Conservation (phyloP, 78 protist species). For the Anaeramoeba flamelloides region DNA sequence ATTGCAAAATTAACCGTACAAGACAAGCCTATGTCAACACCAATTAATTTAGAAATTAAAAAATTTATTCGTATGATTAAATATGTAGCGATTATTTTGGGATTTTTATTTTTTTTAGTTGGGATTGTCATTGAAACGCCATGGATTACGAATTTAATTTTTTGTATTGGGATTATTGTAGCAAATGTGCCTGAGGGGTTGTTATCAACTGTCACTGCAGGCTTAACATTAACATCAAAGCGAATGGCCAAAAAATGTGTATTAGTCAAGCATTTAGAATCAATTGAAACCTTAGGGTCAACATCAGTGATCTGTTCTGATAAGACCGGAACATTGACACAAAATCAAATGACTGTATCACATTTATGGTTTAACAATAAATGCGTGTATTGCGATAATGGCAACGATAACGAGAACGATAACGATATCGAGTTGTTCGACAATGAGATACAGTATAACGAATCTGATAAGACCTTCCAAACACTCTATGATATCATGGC, state of each 20-base stretch:
- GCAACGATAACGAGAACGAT: too few relatives aligned
- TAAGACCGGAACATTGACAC: slow-evolving; percentile 90
- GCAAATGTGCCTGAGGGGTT: slow-evolving; percentile 73
- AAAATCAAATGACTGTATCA: slow-evolving; percentile 59
- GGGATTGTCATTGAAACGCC: too few relatives aligned
- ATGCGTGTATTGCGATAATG: too few relatives aligned
- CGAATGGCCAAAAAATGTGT: slow-evolving; percentile 56
- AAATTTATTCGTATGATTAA: too few relatives aligned
- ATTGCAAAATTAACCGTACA: too few relatives aligned
- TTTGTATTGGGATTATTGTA: slow-evolving; percentile 50
- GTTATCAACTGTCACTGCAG: slow-evolving; percentile 52
- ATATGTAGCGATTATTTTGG: too few relatives aligned
- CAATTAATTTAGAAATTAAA: too few relatives aligned
- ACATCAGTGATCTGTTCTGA: slow-evolving; percentile 65
- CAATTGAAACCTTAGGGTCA: slow-evolving; percentile 77
- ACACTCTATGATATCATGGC: background rate
- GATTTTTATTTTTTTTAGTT: too few relatives aligned
- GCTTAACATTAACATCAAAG: slow-evolving; percentile 54
- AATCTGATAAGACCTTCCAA: background rate
- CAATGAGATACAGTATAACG: background rate
- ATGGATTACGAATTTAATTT: too few relatives aligned
- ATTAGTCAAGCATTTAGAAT: slow-evolving; percentile 48
- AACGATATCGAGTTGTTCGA: too few relatives aligned
- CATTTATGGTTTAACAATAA: too few relatives aligned
- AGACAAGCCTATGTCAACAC: too few relatives aligned